Conservation (phyloP, 139 green algal species). For the Micromonas pusilla region DNA sequence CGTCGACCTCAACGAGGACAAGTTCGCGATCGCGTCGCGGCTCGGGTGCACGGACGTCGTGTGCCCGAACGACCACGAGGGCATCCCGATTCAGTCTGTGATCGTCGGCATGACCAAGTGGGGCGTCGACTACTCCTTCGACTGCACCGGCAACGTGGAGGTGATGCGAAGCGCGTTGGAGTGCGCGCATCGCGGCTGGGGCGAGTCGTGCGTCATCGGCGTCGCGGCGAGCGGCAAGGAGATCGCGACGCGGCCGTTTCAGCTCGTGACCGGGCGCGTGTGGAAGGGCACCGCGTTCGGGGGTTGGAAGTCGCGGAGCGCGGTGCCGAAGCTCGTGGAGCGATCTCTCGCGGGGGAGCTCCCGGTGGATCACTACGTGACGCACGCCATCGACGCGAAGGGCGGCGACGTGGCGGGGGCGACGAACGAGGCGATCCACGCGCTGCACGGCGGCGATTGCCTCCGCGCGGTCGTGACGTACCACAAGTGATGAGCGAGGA, state of each 20-base stretch:
- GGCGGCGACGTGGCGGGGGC: slow-evolving; percentile 53
- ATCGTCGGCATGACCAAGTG: slow-evolving; percentile 77
- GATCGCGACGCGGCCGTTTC: slow-evolving; percentile 90
- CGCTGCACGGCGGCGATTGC: slow-evolving; percentile 81
- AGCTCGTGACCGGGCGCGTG: slow-evolving; percentile 58
- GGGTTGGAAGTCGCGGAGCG: slow-evolving; percentile 65
- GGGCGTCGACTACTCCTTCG: slow-evolving; percentile 91
- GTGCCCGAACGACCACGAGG: slow-evolving; percentile 44
- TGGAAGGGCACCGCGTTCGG: slow-evolving; percentile 93
- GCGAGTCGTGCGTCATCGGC: slow-evolving; percentile 48
- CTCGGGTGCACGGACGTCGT: slow-evolving; percentile 49
- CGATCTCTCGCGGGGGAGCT: slow-evolving; percentile 75
- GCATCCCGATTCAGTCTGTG: slow-evolving; percentile 41
- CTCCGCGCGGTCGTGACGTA: slow-evolving; percentile 46
- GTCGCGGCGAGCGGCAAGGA: slow-evolving; percentile 80
- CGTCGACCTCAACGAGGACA: slow-evolving; percentile 83
- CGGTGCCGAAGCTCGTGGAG: slow-evolving; percentile 84
- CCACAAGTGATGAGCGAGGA: no score
- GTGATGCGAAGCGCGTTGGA: slow-evolving; percentile 95
- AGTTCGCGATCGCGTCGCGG: slow-evolving; percentile 56
- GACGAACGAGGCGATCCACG: slow-evolving; percentile 92
- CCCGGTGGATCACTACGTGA: slow-evolving; percentile 88
- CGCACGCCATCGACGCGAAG: slow-evolving; percentile 57
- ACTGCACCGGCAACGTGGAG: slow-evolving; percentile 84
- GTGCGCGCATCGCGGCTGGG: slow-evolving; percentile 66